Conservation (phyloP, 176 grass and related monocot species). For the Pontederia crassipes region DNA sequence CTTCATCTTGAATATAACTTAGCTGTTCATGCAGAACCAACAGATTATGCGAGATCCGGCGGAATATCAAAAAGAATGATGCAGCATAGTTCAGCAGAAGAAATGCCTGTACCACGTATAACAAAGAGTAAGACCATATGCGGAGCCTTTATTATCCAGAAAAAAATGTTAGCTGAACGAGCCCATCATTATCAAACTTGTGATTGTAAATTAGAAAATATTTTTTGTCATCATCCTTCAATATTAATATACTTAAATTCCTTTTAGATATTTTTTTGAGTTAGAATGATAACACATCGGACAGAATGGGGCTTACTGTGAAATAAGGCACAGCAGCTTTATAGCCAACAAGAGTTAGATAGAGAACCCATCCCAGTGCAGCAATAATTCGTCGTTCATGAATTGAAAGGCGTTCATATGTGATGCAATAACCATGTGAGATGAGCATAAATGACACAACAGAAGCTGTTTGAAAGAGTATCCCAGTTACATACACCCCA, state of each 20-base stretch:
- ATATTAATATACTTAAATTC: too few species aligned
- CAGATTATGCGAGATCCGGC: slow-evolving; percentile 59
- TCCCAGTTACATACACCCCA: slow-evolving; percentile 84
- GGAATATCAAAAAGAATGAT: slow-evolving; percentile 77
- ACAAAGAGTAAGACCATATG: neutral
- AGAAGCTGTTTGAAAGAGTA: slow-evolving; percentile 91
- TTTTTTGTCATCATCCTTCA: too few species aligned
- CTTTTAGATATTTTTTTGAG: too few species aligned
- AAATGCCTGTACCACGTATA: slow-evolving; percentile 33
- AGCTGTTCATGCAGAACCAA: slow-evolving; percentile 63
- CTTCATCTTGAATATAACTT: slow-evolving; percentile 64
- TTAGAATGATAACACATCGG: neutral
- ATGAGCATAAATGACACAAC: slow-evolving; percentile 91
- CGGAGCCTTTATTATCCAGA: too few species aligned
- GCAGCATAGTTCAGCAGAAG: slow-evolving; percentile 58
- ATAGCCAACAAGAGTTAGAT: slow-evolving; percentile 87
- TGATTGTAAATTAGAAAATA: too few species aligned
- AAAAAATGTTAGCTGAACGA: too few species aligned
- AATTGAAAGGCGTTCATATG: slow-evolving; percentile 75
- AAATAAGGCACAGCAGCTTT: slow-evolving; percentile 81
- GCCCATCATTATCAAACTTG: too few species aligned
- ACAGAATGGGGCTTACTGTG: slow-evolving; percentile 36
- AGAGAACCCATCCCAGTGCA: slow-evolving; percentile 51
- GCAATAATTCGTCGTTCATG: slow-evolving; percentile 66
- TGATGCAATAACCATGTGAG: slow-evolving; percentile 87